These are phyloP conservation scores for Polygonum maritimum DNA, from an alignment of 148 eudicot genomes.

Conservation along the genomic window DNA sequence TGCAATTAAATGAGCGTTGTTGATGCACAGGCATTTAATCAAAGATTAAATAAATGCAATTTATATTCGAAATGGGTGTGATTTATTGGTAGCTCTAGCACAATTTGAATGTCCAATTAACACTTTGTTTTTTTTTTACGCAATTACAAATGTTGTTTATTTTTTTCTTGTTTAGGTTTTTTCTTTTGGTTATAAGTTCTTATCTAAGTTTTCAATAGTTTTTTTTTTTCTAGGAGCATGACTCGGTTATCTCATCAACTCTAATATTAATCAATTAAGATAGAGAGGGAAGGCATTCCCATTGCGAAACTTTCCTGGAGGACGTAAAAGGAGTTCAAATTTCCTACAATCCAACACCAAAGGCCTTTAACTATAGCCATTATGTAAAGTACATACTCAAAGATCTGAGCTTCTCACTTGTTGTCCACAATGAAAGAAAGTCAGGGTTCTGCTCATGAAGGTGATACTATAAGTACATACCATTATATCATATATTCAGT, in stretches of 20 bases:
- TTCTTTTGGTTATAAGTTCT: no score
- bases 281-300: background rate
- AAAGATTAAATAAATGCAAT: no score
- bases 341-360: background rate
- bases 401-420: background rate
- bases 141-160: no score
- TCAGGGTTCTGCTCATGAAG: background rate
- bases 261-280: background rate
- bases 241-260: background rate
- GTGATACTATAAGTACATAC: background rate
- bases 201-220: no score
- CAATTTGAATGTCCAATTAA: no score
- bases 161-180: no score
- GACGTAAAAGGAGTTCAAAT: background rate
- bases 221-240: conserved; percentile 1
- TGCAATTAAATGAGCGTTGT: no score
- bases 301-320: background rate
- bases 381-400: background rate
- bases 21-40: no score
- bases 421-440: background rate
- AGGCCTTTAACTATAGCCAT: background rate
- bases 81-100: no score
- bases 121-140: no score
- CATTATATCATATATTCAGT: background rate
- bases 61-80: no score